phyloP scores from a whole-genome alignment of 1,284 basidiomycete species.

The Ustilago lituana region DNA sequence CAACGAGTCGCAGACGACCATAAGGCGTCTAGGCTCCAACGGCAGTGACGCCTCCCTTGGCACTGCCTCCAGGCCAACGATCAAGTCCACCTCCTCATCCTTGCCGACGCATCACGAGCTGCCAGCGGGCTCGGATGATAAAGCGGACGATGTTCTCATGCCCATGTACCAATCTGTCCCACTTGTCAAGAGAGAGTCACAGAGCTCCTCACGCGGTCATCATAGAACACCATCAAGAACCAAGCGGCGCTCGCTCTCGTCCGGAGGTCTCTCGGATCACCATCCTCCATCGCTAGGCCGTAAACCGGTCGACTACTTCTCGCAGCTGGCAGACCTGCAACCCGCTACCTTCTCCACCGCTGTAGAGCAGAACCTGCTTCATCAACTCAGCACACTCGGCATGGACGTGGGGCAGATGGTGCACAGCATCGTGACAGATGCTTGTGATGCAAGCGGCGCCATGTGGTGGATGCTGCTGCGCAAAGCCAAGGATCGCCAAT shows the following conservation, averaged over 20 bases:
- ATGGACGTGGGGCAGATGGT: constrained; percentile 93
- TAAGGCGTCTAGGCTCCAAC: constrained; percentile 61
- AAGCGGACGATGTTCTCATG: constrained; percentile 11
- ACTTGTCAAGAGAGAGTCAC: constrained; percentile 43
- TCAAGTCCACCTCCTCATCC: constrained; percentile 30
- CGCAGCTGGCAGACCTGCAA: constrained; percentile 76
- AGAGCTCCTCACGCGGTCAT: constrained; percentile 62
- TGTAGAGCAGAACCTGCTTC: constrained; percentile 81
- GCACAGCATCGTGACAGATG: constrained; percentile 88
- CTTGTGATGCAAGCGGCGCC: constrained; percentile 90
- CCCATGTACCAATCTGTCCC: constrained; percentile 34
- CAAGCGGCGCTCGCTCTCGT: constrained; percentile 85
- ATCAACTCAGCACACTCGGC: constrained; percentile 79
- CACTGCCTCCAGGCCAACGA: constrained; percentile 13
- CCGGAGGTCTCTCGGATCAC: constrained; percentile 62
- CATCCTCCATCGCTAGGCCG: constrained; percentile 44
- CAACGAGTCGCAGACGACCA: constrained; percentile 69
- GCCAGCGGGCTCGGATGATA: constrained; percentile 13
- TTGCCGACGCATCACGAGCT: constrained; percentile 56
- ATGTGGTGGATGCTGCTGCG: constrained; percentile 96
- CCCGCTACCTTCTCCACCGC: constrained; percentile 83
- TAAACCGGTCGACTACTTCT: constrained; percentile 73
- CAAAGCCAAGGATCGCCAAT: constrained; percentile 74
- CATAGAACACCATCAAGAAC: constrained; percentile 90
- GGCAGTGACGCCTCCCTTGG: constrained; percentile 49